A percentile compares a stretch with the other conserved stretches of the same genome.
Conservation (phyloP, 2,329 filamentous ascomycete genomes). For the Pseudogymnoascus sp. region DNA sequence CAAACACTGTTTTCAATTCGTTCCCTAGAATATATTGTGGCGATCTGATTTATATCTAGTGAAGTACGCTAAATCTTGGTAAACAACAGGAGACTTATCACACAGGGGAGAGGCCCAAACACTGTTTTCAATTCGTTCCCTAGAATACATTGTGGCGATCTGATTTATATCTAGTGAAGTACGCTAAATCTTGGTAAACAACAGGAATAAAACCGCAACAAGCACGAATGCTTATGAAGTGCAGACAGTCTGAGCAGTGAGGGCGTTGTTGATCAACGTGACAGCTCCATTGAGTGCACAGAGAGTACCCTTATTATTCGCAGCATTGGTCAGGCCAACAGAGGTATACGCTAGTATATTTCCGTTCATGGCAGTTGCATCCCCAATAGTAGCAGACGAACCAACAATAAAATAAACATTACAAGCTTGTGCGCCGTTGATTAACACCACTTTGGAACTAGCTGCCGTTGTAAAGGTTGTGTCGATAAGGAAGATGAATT, state of each 20-base stretch:
- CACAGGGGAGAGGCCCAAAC: neutral
- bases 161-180: neutral
- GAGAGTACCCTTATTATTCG: conserved; percentile 10
- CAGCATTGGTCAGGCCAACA: neutral
- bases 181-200: neutral
- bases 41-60: too few species aligned
- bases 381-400: conserved; percentile 14
- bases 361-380: conserved; percentile 2
- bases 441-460: conserved; percentile 12
- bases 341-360: conserved; percentile 12
- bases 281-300: conserved; percentile 12
- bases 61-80: too few species aligned
- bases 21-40: too few species aligned
- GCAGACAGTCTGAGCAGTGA: conserved; percentile 8
- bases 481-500: conserved; percentile 17
- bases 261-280: conserved; percentile 12
- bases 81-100: too few species aligned
- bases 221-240: neutral
- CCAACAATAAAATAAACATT: conserved; percentile 18
- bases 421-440: conserved; percentile 18
- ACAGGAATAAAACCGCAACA: neutral
- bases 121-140: neutral
- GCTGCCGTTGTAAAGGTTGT: conserved; percentile 13
- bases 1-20: too few species aligned
- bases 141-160: neutral